These are phyloP conservation scores for Xylaria longipes DNA, from an alignment of 495 filamentous ascomycete genomes.

Conservation along the genomic window DNA sequence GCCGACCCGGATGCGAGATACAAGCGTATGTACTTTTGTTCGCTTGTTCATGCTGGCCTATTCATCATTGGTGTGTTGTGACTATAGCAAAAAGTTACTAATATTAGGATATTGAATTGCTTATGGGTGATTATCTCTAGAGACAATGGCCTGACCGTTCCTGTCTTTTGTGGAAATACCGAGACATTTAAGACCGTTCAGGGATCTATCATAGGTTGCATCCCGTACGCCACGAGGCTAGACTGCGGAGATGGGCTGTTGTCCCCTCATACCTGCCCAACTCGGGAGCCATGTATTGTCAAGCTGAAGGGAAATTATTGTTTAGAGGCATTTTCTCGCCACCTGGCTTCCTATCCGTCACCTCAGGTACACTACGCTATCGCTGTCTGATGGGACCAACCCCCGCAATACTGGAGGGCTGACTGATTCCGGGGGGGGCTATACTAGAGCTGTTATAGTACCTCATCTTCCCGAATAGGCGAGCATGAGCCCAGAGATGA, in stretches of 20 bases:
- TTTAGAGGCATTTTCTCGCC: conserved; percentile 1
- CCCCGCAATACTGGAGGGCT: background rate
- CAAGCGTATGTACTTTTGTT: background rate
- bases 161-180: background rate
- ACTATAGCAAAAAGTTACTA: background rate
- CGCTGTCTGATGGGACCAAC: background rate
- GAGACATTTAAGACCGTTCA: conserved; percentile 6
- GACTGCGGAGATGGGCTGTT: background rate
- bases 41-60: background rate
- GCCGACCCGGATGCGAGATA: background rate
- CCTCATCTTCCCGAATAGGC: background rate
- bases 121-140: background rate
- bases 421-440: background rate
- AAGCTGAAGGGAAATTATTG: conserved; percentile 17
- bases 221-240: background rate
- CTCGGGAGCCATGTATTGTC: background rate
- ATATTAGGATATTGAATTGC: background rate
- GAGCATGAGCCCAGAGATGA: background rate
- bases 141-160: background rate
- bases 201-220: background rate
- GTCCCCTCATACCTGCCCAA: background rate
- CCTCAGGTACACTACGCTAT: background rate
- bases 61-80: background rate
- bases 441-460: background rate
- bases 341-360: conserved; percentile 2